A percentile compares a stretch with the other conserved stretches of the same genome.
Conservation (phyloP, 352 stramenopile species). For the Lagenidium giganteum region DNA sequence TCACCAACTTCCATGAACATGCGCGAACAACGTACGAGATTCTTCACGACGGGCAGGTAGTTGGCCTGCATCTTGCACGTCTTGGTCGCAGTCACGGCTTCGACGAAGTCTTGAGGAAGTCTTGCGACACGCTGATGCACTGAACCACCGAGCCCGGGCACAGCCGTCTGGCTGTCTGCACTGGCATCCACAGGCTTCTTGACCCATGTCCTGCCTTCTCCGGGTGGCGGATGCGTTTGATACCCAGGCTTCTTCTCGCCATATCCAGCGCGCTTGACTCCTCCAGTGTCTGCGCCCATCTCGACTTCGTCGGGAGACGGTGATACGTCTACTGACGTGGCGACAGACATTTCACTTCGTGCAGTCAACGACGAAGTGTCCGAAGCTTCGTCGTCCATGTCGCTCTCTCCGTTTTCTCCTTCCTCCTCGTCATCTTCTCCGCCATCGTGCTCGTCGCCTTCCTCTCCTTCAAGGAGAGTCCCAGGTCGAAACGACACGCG, state of each 20-base stretch:
- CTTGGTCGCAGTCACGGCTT: constrained; percentile 58
- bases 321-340: constrained; percentile 38
- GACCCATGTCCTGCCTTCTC: constrained; percentile 52
- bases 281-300: constrained; percentile 15
- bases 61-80: constrained; percentile 77
- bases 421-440: constrained; percentile 20
- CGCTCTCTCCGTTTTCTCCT: constrained; percentile 11
- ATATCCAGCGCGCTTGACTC: constrained; percentile 19
- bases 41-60: constrained; percentile 68
- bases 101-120: constrained; percentile 65
- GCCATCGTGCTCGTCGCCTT: constrained; percentile 12
- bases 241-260: constrained; percentile 54
- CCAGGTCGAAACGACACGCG: constrained; percentile 9
- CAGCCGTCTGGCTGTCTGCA: constrained; percentile 53
- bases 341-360: constrained; percentile 29
- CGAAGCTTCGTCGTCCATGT: constrained; percentile 15
- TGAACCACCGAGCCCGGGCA: constrained; percentile 46
- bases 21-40: constrained; percentile 32
- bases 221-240: constrained; percentile 44
- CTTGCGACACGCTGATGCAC: constrained; percentile 62
- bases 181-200: constrained; percentile 47
- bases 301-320: constrained; percentile 55
- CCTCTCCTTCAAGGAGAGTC: constrained; percentile 4
- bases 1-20: neutral
- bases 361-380: constrained; percentile 19